Conservation (phyloP, 2,329 filamentous ascomycete genomes). For the Ophiostoma quercus region DNA sequence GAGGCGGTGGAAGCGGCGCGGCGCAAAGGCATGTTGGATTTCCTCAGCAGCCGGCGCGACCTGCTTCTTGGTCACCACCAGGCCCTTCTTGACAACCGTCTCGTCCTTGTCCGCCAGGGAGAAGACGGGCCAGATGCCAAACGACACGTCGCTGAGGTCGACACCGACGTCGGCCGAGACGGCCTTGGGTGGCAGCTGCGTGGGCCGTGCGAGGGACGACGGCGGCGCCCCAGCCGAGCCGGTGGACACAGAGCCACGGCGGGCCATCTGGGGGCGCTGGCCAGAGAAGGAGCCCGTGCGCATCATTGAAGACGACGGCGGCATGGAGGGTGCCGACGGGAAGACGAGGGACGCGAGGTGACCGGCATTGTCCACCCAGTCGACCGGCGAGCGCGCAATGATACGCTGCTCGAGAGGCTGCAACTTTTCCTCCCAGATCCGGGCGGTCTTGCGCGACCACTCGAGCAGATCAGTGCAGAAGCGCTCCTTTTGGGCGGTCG, state of each 20-base stretch:
- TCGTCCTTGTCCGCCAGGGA: background rate
- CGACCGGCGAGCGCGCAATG: background rate
- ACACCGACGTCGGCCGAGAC: background rate
- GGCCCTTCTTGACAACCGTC: background rate
- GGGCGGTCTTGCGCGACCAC: background rate
- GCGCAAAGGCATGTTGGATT: background rate
- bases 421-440: background rate
- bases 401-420: constrained; percentile 8
- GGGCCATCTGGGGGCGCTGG: background rate
- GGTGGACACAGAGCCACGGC: background rate
- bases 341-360: background rate
- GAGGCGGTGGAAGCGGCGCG: background rate
- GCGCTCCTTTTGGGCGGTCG: background rate
- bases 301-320: background rate
- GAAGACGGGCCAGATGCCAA: constrained; percentile 20
- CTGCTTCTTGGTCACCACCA: background rate
- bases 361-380: background rate
- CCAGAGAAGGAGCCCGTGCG: background rate
- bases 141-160: background rate
- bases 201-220: background rate
- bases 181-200: background rate
- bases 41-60: background rate
- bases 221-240: background rate
- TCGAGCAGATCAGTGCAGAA: background rate
- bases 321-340: background rate